phyloP scores from a whole-genome alignment of 129 eudicot genomes.

The Flaveria brownii region DNA sequence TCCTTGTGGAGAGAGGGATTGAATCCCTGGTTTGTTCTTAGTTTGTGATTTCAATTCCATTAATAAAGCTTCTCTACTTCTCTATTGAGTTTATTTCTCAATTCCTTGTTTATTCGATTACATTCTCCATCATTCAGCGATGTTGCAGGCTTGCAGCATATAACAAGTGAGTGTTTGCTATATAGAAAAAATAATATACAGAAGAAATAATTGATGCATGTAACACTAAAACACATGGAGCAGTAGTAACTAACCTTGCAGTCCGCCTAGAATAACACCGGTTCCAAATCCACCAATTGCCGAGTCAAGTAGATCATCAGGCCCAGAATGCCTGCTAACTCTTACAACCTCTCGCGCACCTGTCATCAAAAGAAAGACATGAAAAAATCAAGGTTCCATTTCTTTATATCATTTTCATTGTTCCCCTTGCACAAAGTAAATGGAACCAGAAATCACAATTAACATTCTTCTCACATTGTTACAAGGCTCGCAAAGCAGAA shows the following conservation, averaged over 20 bases:
- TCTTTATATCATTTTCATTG: neutral
- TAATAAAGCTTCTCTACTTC: too few relatives aligned
- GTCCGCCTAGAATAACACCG: conserved; percentile 88
- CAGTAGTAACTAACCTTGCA: conserved; percentile 68
- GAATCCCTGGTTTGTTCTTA: too few relatives aligned
- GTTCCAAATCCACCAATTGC: conserved; percentile 83
- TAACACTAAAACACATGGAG: conserved; percentile 5
- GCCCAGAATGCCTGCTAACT: conserved; percentile 62
- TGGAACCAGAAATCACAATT: conserved; percentile 11
- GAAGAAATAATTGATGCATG: neutral
- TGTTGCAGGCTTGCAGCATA: too few relatives aligned
- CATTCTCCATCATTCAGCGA: too few relatives aligned
- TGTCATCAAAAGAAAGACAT: conserved; percentile 33
- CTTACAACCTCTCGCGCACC: conserved; percentile 91
- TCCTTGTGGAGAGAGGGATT: too few relatives aligned
- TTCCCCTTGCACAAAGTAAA: conserved; percentile 1
- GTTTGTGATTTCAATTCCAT: too few relatives aligned
- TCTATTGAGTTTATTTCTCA: too few relatives aligned
- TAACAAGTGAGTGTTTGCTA: neutral
- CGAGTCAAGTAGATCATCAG: conserved; percentile 79
- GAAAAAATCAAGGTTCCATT: neutral
- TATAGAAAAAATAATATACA: neutral
- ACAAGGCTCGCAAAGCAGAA: neutral
- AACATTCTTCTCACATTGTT: neutral
- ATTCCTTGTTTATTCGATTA: too few relatives aligned